Conservation (phyloP, 1,139 yeast genomes). For the Sugiyamaella pinicola region DNA sequence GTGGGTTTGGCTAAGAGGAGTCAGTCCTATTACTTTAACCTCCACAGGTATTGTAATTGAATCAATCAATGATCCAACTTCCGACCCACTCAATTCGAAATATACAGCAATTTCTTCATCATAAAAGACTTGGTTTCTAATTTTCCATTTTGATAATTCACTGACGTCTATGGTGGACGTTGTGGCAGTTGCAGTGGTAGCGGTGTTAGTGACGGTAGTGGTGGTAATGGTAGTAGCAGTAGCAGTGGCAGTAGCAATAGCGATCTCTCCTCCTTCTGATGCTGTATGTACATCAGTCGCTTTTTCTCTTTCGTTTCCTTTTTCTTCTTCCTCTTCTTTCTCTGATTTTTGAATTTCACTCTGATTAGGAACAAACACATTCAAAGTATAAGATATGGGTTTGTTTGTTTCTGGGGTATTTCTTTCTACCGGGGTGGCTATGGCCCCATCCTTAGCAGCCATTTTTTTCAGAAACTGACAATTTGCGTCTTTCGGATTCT, state of each 20-base stretch:
- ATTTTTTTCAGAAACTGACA: no score
- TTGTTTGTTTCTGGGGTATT: background rate
- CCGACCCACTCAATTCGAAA: constrained; percentile 22
- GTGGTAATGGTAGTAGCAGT: no score
- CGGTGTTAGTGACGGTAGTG: no score
- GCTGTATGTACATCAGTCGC: no score
- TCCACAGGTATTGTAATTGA: constrained; percentile 27
- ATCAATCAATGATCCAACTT: constrained; percentile 18
- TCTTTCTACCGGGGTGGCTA: background rate
- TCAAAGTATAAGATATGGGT: constrained; percentile 1
- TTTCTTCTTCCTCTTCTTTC: no score
- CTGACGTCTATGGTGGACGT: background rate
- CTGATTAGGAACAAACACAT: background rate
- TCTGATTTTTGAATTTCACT: no score
- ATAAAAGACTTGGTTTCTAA: constrained; percentile 27
- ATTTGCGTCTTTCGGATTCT: background rate
- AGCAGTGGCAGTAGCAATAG: no score
- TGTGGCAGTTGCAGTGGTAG: no score
- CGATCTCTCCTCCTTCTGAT: no score
- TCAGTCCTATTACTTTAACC: constrained; percentile 24
- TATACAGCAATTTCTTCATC: constrained; percentile 32
- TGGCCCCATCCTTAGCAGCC: no score
- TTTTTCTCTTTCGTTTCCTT: no score
- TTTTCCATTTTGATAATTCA: background rate
- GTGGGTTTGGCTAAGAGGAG: constrained; percentile 14